Evolutionary conservation across 305 asterid genomes (phyloP).

Genomic region (Plantago coronopus): DNA sequence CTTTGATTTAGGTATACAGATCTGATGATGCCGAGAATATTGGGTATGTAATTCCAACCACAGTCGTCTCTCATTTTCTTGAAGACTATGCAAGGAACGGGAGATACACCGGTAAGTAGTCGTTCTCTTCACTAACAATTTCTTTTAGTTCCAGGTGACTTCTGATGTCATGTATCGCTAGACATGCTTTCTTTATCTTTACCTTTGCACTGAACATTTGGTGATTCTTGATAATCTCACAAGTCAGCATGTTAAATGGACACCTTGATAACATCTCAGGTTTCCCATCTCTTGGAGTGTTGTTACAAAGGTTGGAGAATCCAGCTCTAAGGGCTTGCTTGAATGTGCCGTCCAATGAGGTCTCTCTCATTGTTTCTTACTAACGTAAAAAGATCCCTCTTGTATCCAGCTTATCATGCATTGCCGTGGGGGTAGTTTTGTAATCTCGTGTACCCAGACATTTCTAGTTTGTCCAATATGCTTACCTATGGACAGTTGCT

Average conservation of each 20-base stretch:
- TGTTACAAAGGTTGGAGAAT: conserved; percentile 93
- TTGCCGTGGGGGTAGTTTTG: too few species aligned
- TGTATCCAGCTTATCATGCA: too few species aligned
- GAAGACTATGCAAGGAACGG: conserved; percentile 91
- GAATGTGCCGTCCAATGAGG: conserved; percentile 86
- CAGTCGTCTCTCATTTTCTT: conserved; percentile 95
- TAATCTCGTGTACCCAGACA: too few species aligned
- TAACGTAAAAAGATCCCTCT: conserved; percentile 8
- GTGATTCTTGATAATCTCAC: not conserved
- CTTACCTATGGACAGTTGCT: too few species aligned
- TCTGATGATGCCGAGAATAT: conserved; percentile 94
- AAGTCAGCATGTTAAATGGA: not conserved
- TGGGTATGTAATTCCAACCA: conserved; percentile 92
- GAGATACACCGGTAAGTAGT: conserved; percentile 77
- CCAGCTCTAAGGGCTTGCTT: conserved; percentile 94
- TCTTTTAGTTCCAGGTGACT: conserved; percentile 11
- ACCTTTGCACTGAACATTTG: not conserved
- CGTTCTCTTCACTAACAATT: conserved; percentile 20
- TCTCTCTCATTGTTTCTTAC: conserved; percentile 28
- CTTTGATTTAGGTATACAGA: conserved; percentile 84
- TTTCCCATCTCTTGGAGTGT: conserved; percentile 89
- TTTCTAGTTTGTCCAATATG: too few species aligned
- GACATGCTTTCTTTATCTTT: not conserved
- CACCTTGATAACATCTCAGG: conserved; percentile 49
- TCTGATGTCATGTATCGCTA: not conserved